Evolutionary conservation across 2,329 filamentous ascomycete genomes (phyloP).

Genomic region (Monosporascus sp.): DNA sequence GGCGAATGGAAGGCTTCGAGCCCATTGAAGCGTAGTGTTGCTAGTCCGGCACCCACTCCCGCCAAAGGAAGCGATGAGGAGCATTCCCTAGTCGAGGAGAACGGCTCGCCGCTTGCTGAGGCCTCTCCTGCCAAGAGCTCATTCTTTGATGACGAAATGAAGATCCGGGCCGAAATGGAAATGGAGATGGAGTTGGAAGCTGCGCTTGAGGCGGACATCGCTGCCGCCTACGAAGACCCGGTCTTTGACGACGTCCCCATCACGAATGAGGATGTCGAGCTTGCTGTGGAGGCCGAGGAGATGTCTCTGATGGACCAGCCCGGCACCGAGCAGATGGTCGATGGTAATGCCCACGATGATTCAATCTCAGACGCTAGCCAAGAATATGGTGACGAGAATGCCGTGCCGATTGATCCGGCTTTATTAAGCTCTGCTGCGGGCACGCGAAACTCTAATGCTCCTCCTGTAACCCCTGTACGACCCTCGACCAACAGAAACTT

Average conservation of each 20-base stretch:
- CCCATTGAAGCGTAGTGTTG: constrained; percentile 36
- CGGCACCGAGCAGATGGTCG: constrained; percentile 30
- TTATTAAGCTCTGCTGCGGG: constrained; percentile 25
- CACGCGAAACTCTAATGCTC: constrained; percentile 16
- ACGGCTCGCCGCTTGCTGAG: constrained; percentile 18
- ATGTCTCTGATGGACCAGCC: constrained; percentile 50
- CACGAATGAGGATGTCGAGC: constrained; percentile 51
- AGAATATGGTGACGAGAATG: constrained; percentile 63
- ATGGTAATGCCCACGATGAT: constrained; percentile 36
- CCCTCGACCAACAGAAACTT: constrained; percentile 45
- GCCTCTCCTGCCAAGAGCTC: constrained; percentile 37
- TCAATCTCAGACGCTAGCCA: constrained; percentile 56
- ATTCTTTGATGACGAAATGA: constrained; percentile 61
- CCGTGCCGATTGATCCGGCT: constrained; percentile 48
- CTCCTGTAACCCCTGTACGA: constrained; percentile 53
- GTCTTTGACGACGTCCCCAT: constrained; percentile 42
- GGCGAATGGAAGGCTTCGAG: constrained; percentile 58
- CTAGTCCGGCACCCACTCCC: constrained; percentile 20
- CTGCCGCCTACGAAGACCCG: constrained; percentile 28
- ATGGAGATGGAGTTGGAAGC: constrained; percentile 29
- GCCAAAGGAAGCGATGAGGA: constrained; percentile 15
- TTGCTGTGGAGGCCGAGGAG: constrained; percentile 54
- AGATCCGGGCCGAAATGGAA: constrained; percentile 29
- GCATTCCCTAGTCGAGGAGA: constrained; percentile 19
- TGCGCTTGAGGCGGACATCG: constrained; percentile 29